phyloP scores from a whole-genome alignment of 2,329 filamentous ascomycete genomes.

The Phaeosphaeria sp. region DNA sequence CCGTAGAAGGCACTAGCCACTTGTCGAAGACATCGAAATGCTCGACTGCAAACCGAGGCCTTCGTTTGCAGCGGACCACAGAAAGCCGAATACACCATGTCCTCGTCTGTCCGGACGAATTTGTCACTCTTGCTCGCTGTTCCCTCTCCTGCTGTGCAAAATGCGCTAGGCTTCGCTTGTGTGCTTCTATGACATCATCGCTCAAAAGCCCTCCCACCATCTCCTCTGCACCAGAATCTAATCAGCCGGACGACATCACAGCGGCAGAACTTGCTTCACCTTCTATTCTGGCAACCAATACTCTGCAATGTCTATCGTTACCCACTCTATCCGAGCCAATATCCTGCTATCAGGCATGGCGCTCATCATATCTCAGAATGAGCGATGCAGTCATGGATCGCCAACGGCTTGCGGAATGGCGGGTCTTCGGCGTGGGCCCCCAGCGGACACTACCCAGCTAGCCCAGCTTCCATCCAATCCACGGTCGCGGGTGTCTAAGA shows the following conservation, averaged over 20 bases:
- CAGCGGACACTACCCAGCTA: conserved; percentile 21
- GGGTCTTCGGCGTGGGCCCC: conserved; percentile 15
- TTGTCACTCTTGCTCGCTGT: neutral
- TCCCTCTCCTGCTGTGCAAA: conserved; percentile 8
- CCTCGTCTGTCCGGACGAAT: conserved; percentile 1
- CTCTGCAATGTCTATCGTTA: conserved; percentile 17
- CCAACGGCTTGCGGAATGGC: conserved; percentile 25
- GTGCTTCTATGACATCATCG: conserved; percentile 32
- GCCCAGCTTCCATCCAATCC: conserved; percentile 23
- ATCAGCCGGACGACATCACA: conserved; percentile 13
- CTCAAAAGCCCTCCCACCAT: neutral
- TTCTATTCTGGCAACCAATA: conserved; percentile 27
- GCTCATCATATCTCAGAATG: conserved; percentile 22
- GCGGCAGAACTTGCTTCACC: conserved; percentile 22
- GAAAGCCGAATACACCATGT: neutral
- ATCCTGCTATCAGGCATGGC: conserved; percentile 15
- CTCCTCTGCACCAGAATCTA: conserved; percentile 3
- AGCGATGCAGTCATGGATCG: conserved; percentile 29
- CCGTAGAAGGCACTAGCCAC: conserved; percentile 30
- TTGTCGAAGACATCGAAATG: conserved; percentile 12
- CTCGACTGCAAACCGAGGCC: conserved; percentile 6
- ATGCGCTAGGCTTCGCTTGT: conserved; percentile 10
- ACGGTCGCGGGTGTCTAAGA: conserved; percentile 24
- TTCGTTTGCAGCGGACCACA: conserved; percentile 1
- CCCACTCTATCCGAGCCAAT: conserved; percentile 14